Conservation (phyloP, 176 grass and related monocot species). For the Musa beccarii region DNA sequence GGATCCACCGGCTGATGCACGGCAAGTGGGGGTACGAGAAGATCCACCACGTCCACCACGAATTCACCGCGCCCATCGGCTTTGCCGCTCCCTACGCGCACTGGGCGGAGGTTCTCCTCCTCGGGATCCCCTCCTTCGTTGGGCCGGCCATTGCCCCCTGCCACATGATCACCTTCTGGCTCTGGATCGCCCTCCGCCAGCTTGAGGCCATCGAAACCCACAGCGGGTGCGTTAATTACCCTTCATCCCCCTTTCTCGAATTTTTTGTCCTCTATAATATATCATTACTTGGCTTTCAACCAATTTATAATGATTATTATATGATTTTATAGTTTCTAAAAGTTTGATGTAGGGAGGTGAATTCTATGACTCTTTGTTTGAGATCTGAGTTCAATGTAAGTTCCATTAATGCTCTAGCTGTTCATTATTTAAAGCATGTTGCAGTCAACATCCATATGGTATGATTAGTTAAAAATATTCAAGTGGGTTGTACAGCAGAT, state of each 20-base stretch:
- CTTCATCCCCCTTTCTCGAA: neutral
- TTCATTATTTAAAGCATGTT: neutral
- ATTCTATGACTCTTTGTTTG: neutral
- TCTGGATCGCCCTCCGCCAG: constrained; percentile 76
- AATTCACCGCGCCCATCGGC: constrained; percentile 72
- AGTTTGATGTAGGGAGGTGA: neutral
- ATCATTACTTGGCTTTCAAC: neutral
- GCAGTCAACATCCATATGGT: neutral
- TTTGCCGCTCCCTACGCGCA: constrained; percentile 80
- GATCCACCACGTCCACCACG: constrained; percentile 77
- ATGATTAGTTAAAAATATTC: neutral
- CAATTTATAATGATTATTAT: neutral
- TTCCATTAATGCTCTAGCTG: neutral
- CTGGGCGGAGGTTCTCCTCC: constrained; percentile 77
- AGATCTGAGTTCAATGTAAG: neutral
- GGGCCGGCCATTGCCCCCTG: constrained; percentile 65
- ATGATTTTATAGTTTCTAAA: neutral
- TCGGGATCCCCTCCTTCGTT: constrained; percentile 57
- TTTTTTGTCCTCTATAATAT: neutral
- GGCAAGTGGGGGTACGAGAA: constrained; percentile 69
- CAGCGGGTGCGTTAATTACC: constrained; percentile 44
- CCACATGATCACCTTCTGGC: constrained; percentile 87
- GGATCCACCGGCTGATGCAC: constrained; percentile 73
- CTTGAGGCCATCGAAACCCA: constrained; percentile 78
- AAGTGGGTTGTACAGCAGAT: neutral